A percentile compares a stretch with the other conserved stretches of the same genome.
These are phyloP conservation scores for Chalara sp. DNA, from an alignment of 2,329 filamentous ascomycete genomes.

Conservation along the genomic window DNA sequence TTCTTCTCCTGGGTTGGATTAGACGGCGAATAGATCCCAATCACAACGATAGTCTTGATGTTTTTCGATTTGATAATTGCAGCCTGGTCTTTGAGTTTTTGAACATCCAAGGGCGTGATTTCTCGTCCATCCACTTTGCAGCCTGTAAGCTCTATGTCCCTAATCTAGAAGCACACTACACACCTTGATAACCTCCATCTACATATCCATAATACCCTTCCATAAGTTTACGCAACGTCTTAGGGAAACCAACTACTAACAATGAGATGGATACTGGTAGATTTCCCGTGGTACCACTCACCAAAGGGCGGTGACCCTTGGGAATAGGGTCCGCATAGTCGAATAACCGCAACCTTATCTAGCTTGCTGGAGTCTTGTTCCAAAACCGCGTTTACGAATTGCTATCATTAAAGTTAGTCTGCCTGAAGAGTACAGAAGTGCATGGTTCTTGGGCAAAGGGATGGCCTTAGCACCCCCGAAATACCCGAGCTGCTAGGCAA, in stretches of 20 bases:
- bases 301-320: slow-evolving; percentile 41
- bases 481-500: too few species aligned
- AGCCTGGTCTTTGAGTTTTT: slow-evolving; percentile 24
- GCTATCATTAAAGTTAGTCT: slow-evolving; percentile 14
- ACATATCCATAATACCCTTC: slow-evolving; percentile 41
- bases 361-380: slow-evolving; percentile 42
- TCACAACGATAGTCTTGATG: slow-evolving; percentile 43
- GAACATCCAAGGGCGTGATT: slow-evolving; percentile 15
- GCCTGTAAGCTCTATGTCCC: too few species aligned
- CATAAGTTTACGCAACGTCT: slow-evolving; percentile 36
- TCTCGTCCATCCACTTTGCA: slow-evolving; percentile 19
- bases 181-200: slow-evolving; percentile 32
- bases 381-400: slow-evolving; percentile 45
- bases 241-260: slow-evolving; percentile 37
- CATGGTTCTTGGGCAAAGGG: too few species aligned
- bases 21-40: slow-evolving; percentile 51
- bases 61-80: slow-evolving; percentile 21
- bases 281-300: background rate
- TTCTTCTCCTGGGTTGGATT: slow-evolving; percentile 47
- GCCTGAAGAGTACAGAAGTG: too few species aligned
- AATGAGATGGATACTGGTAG: background rate
- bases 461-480: too few species aligned
- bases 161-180: background rate
- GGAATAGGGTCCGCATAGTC: slow-evolving; percentile 40
- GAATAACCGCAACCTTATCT: slow-evolving; percentile 44